Conservation (phyloP, 164 flowering plant genomes). For the Nymphaea colorata region DNA sequence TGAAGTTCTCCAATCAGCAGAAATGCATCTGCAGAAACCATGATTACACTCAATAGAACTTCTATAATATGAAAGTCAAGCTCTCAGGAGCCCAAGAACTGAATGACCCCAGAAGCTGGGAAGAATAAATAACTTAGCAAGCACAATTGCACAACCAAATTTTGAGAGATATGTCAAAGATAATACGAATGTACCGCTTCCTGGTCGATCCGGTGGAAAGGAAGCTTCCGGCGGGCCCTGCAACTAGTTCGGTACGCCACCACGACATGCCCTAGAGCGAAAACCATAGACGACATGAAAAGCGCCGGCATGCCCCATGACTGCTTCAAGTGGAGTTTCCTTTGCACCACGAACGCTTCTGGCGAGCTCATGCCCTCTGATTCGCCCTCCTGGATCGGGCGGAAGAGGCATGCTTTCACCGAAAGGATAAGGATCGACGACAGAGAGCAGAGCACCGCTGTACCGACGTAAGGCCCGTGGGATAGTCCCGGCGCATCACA, state of each 20-base stretch:
- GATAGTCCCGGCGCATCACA: conserved; percentile 84
- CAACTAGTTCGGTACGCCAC: conserved; percentile 88
- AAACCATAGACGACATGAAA: conserved; percentile 81
- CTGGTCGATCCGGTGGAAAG: conserved; percentile 74
- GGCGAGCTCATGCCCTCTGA: conserved; percentile 26
- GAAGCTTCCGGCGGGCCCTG: conserved; percentile 76
- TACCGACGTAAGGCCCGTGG: conserved; percentile 87
- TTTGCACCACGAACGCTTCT: conserved; percentile 43
- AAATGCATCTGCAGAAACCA: too few species aligned
- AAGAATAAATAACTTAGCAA: too few species aligned
- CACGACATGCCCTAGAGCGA: conserved; percentile 93
- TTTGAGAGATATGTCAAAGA: too few species aligned
- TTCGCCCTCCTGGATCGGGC: conserved; percentile 45
- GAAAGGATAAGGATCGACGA: conserved; percentile 61
- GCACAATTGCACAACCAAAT: too few species aligned
- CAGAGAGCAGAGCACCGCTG: conserved; percentile 60
- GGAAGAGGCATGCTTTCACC: conserved; percentile 73
- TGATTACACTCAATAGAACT: too few species aligned
- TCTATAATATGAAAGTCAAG: too few species aligned
- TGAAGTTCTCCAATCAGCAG: too few species aligned
- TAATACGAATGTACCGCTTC: conserved; percentile 49
- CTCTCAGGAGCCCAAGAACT: too few species aligned
- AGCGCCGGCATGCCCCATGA: conserved; percentile 98
- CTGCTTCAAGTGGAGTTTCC: conserved; percentile 76
- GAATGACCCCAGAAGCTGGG: too few species aligned